Base-by-base conservation (phyloP, 2,329 filamentous ascomycete genomes). In the Paracorniculantispora psalliotae region DNA sequence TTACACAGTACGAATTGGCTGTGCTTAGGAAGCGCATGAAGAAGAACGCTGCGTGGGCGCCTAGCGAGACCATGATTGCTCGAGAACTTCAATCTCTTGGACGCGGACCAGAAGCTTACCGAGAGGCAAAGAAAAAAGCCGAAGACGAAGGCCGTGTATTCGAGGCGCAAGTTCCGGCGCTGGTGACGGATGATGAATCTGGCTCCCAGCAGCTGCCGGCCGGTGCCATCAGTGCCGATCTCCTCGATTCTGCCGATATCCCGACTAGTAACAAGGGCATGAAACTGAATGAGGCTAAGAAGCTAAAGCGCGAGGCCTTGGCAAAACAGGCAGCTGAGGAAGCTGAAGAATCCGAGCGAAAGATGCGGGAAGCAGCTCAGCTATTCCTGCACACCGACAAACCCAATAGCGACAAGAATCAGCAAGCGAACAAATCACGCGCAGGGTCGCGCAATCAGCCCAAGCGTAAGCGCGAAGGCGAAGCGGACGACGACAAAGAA, bases 41-140 rank as follows among this genome's bases (percentile, higher is more conserved):
- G 81, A 94, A 94, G 79, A 94, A 94, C 67, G 88, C 90, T 0
- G 87, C 90, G 4, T 94, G 90, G 90, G 86, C 84, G 2, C 90
- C 90, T 0, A 92, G 89, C 63, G 88, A 91, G 66, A 92, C 90
- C 0, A 94, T 94, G 90, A 90, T 93, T 63, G 84, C 88, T 17
- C 81, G 90, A 30, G 90, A 93, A 72, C 81, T 94, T 1, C 89
- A 89, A 69, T 78, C 79, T 21, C 80, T 91, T 19, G 86, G 86
- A 1, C 85, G 90, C 47, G 86, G 86, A 2, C 79, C 84, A 17
- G 85, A 87, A 55, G 82, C 82, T 7, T 88, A 82, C 65, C 78
- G 76, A 46, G 78, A 79, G 47, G 86, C 87, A 7, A 85, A 86
- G 73, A 81, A 81, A 66, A 79, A 82, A 67, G 88, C 87, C 1